phyloP scores from a whole-genome alignment of 768 basidiomycete species.

The Tulasnella sp. region DNA sequence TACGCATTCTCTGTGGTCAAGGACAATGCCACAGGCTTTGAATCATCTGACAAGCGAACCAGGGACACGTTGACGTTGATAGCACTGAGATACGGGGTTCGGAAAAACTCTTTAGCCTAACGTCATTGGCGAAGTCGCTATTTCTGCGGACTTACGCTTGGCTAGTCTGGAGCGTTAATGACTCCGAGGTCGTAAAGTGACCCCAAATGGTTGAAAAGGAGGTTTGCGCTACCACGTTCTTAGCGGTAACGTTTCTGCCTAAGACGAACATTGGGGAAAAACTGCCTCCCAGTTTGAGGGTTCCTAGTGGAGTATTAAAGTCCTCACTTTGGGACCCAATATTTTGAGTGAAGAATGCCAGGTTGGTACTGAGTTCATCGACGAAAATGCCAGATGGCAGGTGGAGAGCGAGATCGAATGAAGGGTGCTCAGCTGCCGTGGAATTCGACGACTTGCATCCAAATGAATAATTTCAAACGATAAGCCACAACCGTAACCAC shows the following conservation, averaged over 20 bases:
- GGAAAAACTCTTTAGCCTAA: slow-evolving; percentile 2
- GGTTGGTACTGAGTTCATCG: slow-evolving; percentile 9
- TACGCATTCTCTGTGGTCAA: slow-evolving; percentile 18
- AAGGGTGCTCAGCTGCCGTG: slow-evolving; percentile 7
- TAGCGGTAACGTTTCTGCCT: slow-evolving; percentile 9
- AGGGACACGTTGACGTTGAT: slow-evolving; percentile 19
- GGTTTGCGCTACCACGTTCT: slow-evolving; percentile 12
- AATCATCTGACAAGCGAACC: background rate
- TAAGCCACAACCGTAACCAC: background rate
- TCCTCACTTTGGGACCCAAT: background rate
- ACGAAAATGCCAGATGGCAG: background rate
- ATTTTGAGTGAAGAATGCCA: slow-evolving; percentile 16
- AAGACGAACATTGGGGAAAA: slow-evolving; percentile 17
- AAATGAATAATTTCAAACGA: background rate
- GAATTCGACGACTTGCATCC: background rate
- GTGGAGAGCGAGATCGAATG: slow-evolving; percentile 10
- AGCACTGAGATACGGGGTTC: slow-evolving; percentile 4
- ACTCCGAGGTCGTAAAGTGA: slow-evolving; percentile 17
- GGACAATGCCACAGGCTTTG: slow-evolving; percentile 9
- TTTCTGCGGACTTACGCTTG: slow-evolving; percentile 16
- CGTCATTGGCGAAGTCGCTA: background rate
- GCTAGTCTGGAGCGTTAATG: slow-evolving; percentile 14
- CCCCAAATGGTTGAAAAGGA: slow-evolving; percentile 18
- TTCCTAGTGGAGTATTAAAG: background rate
- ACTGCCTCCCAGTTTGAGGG: background rate